These are phyloP conservation scores for Volvariella volvacea DNA, from an alignment of 1,284 basidiomycete genomes.

Conservation along the genomic window DNA sequence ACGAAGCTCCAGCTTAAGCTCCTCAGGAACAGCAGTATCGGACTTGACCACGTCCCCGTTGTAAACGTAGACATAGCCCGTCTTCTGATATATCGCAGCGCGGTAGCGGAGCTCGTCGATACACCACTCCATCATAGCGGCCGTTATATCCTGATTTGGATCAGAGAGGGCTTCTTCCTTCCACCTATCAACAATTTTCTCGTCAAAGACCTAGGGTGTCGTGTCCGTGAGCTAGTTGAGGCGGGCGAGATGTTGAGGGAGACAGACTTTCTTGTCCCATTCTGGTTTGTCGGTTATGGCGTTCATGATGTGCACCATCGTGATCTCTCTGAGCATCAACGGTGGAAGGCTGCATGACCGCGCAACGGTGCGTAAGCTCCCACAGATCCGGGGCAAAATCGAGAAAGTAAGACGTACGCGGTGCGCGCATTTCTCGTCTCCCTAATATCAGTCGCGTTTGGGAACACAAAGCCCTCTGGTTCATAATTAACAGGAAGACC, in stretches of 20 bases:
- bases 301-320: slow-evolving; percentile 5
- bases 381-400: too few species aligned
- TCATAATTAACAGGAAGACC: slow-evolving; percentile 1
- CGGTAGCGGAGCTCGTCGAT: slow-evolving; percentile 17
- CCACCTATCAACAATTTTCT: slow-evolving; percentile 13
- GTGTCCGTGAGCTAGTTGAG: too few species aligned
- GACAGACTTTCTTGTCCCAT: slow-evolving; percentile 3
- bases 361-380: too few species aligned
- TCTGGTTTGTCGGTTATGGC: slow-evolving; percentile 6
- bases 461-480: not conserved
- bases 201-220: slow-evolving; percentile 14
- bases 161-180: slow-evolving; percentile 10
- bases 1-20: slow-evolving; percentile 10
- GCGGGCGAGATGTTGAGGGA: not conserved
- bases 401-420: too few species aligned
- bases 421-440: not conserved
- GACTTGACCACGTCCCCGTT: slow-evolving; percentile 23
- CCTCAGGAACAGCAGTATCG: slow-evolving; percentile 14
- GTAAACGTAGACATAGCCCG: slow-evolving; percentile 11
- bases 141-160: slow-evolving; percentile 11
- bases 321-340: slow-evolving; percentile 3
- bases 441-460: not conserved
- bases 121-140: slow-evolving; percentile 16
- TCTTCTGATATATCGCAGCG: slow-evolving; percentile 11
- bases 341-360: not conserved